Evolutionary conservation across 2,329 filamentous ascomycete species (phyloP), one percentile per base, ranked within the genome.

Genomic region (Diaporthe humulicola): DNA sequence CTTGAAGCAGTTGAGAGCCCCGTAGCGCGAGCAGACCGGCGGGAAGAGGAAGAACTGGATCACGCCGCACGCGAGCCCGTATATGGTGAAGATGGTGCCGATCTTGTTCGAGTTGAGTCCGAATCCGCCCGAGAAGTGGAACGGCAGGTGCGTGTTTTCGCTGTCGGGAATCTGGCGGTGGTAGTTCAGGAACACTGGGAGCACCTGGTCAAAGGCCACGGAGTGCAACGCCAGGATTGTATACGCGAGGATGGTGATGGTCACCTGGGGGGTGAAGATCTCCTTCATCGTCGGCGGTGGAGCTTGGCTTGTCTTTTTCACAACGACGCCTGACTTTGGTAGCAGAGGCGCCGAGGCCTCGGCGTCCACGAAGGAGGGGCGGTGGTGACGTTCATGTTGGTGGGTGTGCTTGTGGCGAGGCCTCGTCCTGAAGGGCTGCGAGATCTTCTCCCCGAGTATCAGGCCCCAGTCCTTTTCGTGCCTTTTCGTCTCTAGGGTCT

Each of bases 31-130:
- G 61, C 95, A 95, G 1, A 96, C 84, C 0, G 90, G 87, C 0
- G 96, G 95, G 82, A 98, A 98, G 72, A 97, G 80, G 69, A 97
- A 86, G 82, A 99, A 98, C 82, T 98, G 97, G 60, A 95, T 90
- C 25, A 97, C 78, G 80, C 96, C 95, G 78, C 94, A 95, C 14
- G 92, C 87, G 70, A 97, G 86, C 28, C 95, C 95, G 82, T 96
- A 97, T 6, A 94, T 80, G 1, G 94, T 97, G 83, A 97, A 98
- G 75, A 98, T 92, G 45, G 94, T 89, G 15, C 96, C 96, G 77
- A 98, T 98, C 66, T 90, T 88, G 74, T 91, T 90, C 1, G 94
- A 93, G 64, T 90, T 87, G 79, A 91, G 82, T 0, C 95, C 95
- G 80, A 97, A 97, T 0, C 95, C 95, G 50, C 95, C 93, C 2